These are phyloP conservation scores for Paecilomyces fulvus DNA, from an alignment of 2,329 filamentous ascomycete species.

Conservation along the genomic window DNA sequence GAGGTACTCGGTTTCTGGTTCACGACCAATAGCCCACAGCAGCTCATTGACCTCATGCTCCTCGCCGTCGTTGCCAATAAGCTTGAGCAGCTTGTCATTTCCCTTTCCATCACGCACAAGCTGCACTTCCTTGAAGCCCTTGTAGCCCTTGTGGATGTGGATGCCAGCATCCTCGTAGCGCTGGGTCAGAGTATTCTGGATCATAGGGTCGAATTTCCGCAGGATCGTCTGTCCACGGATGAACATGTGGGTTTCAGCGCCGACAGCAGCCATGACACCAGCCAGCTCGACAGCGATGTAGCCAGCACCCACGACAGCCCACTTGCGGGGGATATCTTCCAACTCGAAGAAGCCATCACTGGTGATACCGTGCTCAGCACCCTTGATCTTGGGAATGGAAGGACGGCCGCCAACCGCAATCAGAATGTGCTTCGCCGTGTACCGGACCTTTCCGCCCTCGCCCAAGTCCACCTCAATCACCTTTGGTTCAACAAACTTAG, in stretches of 20 bases:
- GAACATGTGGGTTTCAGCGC: slow-evolving; percentile 44
- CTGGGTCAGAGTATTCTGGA: slow-evolving; percentile 44
- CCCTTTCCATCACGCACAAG: slow-evolving; percentile 38
- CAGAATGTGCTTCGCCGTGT: slow-evolving; percentile 40
- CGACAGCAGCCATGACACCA: slow-evolving; percentile 41
- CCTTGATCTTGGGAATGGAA: slow-evolving; percentile 34
- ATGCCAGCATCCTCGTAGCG: slow-evolving; percentile 43
- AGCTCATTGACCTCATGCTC: slow-evolving; percentile 42
- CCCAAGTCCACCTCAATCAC: slow-evolving; percentile 36
- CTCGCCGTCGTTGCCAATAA: slow-evolving; percentile 34
- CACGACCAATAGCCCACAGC: slow-evolving; percentile 43
- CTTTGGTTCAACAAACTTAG: slow-evolving; percentile 37
- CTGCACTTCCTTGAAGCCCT: slow-evolving; percentile 41
- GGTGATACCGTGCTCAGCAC: slow-evolving; percentile 42
- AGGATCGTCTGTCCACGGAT: slow-evolving; percentile 41
- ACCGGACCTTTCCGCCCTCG: slow-evolving; percentile 33
- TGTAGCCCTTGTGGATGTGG: slow-evolving; percentile 39
- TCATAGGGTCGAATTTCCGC: slow-evolving; percentile 45
- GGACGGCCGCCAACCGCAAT: slow-evolving; percentile 43
- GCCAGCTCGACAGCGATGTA: slow-evolving; percentile 46
- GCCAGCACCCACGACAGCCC: slow-evolving; percentile 43
- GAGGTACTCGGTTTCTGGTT: slow-evolving; percentile 37
- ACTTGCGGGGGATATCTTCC: slow-evolving; percentile 41
- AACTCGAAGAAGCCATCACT: slow-evolving; percentile 46
- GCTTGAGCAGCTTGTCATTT: slow-evolving; percentile 38